Conservation (phyloP, 2,329 filamentous ascomycete species). For the Dendryphion nanum region DNA sequence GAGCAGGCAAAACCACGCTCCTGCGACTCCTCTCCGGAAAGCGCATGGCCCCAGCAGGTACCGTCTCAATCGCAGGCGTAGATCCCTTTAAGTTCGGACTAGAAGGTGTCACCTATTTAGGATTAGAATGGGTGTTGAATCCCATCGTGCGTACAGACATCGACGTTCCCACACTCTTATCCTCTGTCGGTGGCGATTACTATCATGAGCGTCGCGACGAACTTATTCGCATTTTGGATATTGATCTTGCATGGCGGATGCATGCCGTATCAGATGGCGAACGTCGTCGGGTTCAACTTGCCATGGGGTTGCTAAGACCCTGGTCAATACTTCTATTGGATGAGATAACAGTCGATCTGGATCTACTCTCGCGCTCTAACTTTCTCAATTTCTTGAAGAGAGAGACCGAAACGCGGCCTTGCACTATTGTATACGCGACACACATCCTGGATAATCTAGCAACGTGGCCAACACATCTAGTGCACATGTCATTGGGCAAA, state of each 20-base stretch:
- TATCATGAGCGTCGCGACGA: constrained; percentile 83
- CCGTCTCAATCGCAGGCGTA: constrained; percentile 74
- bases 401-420: constrained; percentile 78
- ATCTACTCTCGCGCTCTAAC: constrained; percentile 78
- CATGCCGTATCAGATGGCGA: constrained; percentile 94
- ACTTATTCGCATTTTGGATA: constrained; percentile 82
- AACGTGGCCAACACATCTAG: constrained; percentile 90
- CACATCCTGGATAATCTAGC: constrained; percentile 96
- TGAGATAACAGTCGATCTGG: constrained; percentile 95
- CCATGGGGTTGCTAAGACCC: constrained; percentile 89
- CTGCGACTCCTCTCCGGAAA: constrained; percentile 93
- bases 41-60: constrained; percentile 75
- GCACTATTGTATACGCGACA: constrained; percentile 95
- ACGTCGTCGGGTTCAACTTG: constrained; percentile 84
- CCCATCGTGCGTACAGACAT: constrained; percentile 95
- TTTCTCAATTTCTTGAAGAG: constrained; percentile 83
- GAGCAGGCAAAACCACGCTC: constrained; percentile 94
- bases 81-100: constrained; percentile 90
- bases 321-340: constrained; percentile 91
- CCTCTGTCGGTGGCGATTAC: constrained; percentile 80
- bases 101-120: constrained; percentile 94
- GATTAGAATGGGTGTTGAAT: constrained; percentile 97
- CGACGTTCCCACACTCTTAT: constrained; percentile 79
- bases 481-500: constrained; percentile 88
- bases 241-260: constrained; percentile 92